These are phyloP conservation scores for Hawksworthiomyces lignivorus DNA, from an alignment of 2,329 filamentous ascomycete genomes.

Conservation along the genomic window DNA sequence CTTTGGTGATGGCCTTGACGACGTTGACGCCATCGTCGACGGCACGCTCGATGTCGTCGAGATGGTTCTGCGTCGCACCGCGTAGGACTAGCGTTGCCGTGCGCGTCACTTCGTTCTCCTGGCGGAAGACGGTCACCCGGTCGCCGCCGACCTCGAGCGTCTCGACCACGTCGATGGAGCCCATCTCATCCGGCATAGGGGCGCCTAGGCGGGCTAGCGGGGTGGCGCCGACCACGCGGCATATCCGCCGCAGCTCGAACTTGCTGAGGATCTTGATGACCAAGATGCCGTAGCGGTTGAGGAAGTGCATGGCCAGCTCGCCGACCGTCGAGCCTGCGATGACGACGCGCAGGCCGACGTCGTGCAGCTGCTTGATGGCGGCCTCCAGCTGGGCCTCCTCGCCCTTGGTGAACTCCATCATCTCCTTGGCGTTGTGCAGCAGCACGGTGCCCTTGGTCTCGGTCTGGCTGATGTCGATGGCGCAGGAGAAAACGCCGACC, in stretches of 20 bases:
- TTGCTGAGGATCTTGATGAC: slow-evolving; percentile 97
- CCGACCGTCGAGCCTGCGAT: slow-evolving; percentile 90
- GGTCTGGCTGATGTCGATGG: slow-evolving; percentile 90
- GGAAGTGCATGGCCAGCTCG: slow-evolving; percentile 92
- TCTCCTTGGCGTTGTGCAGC: slow-evolving; percentile 94
- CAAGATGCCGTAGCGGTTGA: slow-evolving; percentile 94
- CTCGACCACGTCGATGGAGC: slow-evolving; percentile 87
- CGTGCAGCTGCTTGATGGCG: slow-evolving; percentile 89
- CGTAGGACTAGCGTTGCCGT: slow-evolving; percentile 92
- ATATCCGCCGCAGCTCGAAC: slow-evolving; percentile 90
- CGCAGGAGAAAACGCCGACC: slow-evolving; percentile 93
- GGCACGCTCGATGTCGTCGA: slow-evolving; percentile 93
- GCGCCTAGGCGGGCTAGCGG: slow-evolving; percentile 92
- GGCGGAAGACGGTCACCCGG: slow-evolving; percentile 94
- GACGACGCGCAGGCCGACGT: slow-evolving; percentile 85
- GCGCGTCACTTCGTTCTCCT: slow-evolving; percentile 85
- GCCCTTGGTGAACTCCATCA: slow-evolving; percentile 96
- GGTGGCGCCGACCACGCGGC: slow-evolving; percentile 91
- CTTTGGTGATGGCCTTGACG: slow-evolving; percentile 94
- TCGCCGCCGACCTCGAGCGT: slow-evolving; percentile 96
- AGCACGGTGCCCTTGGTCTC: slow-evolving; percentile 98
- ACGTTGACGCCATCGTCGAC: slow-evolving; percentile 98
- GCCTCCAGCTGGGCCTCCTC: slow-evolving; percentile 89
- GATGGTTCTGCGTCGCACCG: slow-evolving; percentile 94
- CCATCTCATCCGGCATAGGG: slow-evolving; percentile 99